A percentile compares a stretch with the other conserved stretches of the same genome.
Conservation (phyloP, 352 stramenopile species). For the Phytopythium vexans region DNA sequence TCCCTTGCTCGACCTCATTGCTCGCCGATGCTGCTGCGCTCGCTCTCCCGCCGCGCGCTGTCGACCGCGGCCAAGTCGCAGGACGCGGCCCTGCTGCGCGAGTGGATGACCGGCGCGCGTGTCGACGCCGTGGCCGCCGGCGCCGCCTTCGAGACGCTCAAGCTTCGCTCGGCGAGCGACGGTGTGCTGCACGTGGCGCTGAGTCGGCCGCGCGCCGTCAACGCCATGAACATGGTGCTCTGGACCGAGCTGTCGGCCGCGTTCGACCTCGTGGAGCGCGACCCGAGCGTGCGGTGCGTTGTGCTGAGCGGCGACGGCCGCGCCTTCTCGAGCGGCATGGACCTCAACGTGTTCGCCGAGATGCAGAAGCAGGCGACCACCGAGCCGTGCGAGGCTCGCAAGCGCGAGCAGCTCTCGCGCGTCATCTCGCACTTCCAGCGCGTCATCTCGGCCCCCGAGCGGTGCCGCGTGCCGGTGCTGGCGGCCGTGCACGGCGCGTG, state of each 20-base stretch:
- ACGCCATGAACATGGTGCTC: constrained; percentile 90
- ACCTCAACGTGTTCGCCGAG: constrained; percentile 80
- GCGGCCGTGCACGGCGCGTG: constrained; percentile 75
- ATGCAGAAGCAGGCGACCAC: constrained; percentile 61
- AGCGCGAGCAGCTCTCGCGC: constrained; percentile 75
- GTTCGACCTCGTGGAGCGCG: constrained; percentile 65
- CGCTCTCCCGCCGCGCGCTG: neutral
- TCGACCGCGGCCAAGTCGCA: constrained; percentile 15
- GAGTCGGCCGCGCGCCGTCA: constrained; percentile 78
- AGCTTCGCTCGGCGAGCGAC: constrained; percentile 31
- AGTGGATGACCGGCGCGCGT: constrained; percentile 53
- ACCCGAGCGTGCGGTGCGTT: constrained; percentile 68
- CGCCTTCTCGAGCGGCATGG: constrained; percentile 87
- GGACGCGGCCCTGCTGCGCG: constrained; percentile 41
- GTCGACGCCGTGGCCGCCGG: constrained; percentile 22
- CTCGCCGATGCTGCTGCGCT: neutral
- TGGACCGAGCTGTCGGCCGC: constrained; percentile 74
- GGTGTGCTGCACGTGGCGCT: constrained; percentile 79
- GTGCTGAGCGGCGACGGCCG: constrained; percentile 77
- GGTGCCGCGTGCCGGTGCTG: constrained; percentile 84
- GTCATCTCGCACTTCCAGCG: constrained; percentile 83
- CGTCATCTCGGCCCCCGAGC: constrained; percentile 80
- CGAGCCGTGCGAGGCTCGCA: constrained; percentile 74
- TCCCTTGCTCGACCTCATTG: constrained; percentile 1
- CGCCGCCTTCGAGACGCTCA: constrained; percentile 58